Conservation (phyloP, 768 basidiomycete species). For the Suillus plorans region DNA sequence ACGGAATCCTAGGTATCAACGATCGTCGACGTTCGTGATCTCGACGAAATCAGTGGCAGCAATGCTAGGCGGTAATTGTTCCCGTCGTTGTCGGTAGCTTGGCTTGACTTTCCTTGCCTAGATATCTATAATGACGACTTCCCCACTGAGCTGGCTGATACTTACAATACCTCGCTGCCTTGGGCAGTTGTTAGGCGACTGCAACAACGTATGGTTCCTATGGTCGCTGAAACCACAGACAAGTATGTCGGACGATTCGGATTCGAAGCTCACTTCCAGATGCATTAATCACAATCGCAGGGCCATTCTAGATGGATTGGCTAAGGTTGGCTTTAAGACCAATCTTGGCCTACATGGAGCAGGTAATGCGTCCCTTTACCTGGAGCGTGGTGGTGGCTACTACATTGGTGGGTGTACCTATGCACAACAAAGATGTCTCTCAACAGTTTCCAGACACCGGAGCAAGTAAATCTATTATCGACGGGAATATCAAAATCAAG, state of each 20-base stretch:
- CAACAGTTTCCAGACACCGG: constrained; percentile 30
- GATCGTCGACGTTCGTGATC: constrained; percentile 24
- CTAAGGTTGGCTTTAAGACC: constrained; percentile 37
- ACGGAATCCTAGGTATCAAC: constrained; percentile 18
- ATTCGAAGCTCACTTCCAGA: not conserved
- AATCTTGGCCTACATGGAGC: constrained; percentile 34
- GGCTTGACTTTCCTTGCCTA: constrained; percentile 2
- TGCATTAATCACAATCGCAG: constrained; percentile 16
- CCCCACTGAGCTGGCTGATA: constrained; percentile 24
- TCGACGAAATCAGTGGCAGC: constrained; percentile 11
- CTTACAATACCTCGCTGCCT: constrained; percentile 19
- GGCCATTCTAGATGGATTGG: constrained; percentile 36
- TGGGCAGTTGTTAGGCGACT: constrained; percentile 15
- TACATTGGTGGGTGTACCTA: constrained; percentile 34
- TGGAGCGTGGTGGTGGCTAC: constrained; percentile 38
- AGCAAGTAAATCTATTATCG: constrained; percentile 42
- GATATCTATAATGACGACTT: constrained; percentile 18
- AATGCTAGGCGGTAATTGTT: constrained; percentile 13
- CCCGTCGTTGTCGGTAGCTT: not conserved
- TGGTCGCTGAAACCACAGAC: constrained; percentile 23
- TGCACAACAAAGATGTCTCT: not conserved
- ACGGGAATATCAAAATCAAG: constrained; percentile 53
- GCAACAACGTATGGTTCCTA: constrained; percentile 19
- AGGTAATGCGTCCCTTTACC: constrained; percentile 30
- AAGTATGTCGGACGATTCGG: constrained; percentile 18